A percentile compares a stretch with the other conserved stretches of the same genome.
These are phyloP conservation scores for Silybum marianum DNA, from an alignment of 129 eudicot species.

Conservation along the genomic window DNA sequence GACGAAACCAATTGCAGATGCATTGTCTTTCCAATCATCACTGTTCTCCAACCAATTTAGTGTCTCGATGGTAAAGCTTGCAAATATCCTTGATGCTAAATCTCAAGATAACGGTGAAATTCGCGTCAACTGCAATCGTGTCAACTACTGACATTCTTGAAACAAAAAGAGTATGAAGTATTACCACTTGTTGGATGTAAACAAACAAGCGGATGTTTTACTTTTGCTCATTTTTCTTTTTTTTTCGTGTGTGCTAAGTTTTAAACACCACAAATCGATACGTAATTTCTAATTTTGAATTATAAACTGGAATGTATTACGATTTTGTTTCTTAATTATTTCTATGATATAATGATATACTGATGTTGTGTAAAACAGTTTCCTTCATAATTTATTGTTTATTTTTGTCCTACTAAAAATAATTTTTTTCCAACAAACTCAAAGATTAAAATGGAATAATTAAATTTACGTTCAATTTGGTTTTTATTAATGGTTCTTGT, in stretches of 20 bases:
- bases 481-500: too few species aligned
- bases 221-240: neutral
- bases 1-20: slow-evolving; percentile 54
- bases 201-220: neutral
- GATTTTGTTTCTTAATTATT: neutral
- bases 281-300: neutral
- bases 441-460: too few species aligned
- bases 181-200: neutral
- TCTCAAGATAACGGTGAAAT: slow-evolving; percentile 56
- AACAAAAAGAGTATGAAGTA: neutral
- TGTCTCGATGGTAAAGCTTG: slow-evolving; percentile 83
- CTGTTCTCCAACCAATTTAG: slow-evolving; percentile 59
- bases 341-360: neutral
- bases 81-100: slow-evolving; percentile 48
- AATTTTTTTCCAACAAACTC: too few species aligned
- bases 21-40: slow-evolving; percentile 47
- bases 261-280: slow-evolving; percentile 12
- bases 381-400: too few species aligned
- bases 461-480: too few species aligned
- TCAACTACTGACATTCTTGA: slow-evolving; percentile 39
- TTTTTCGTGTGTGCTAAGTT: neutral
- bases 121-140: slow-evolving; percentile 50
- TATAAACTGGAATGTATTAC: neutral
- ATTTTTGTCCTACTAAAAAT: too few species aligned
- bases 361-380: neutral